These are phyloP conservation scores for Telfairia occidentalis DNA, from an alignment of 331 rosid genomes.

Conservation along the genomic window DNA sequence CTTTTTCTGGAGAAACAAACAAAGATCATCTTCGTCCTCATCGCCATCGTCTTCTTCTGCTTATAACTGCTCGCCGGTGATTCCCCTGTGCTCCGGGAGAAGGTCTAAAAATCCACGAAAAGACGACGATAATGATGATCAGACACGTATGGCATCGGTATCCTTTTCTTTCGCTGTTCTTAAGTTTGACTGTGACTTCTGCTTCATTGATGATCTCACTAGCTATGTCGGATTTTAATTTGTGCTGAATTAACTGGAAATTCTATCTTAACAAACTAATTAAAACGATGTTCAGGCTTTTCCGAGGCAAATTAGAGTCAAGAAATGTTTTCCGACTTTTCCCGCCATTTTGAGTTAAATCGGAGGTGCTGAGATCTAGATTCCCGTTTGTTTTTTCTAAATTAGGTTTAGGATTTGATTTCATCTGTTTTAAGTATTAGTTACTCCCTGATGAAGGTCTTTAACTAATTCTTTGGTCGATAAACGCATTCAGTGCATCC, in stretches of 20 bases:
- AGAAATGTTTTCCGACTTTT: not conserved
- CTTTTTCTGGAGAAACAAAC: slow-evolving; percentile 21
- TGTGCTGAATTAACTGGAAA: not conserved
- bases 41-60: slow-evolving; percentile 22
- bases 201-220: not conserved
- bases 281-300: not conserved
- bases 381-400: not conserved
- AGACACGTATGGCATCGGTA: slow-evolving; percentile 26
- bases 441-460: not conserved
- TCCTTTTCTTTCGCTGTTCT: not conserved
- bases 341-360: not conserved
- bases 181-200: not conserved
- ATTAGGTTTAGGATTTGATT: not conserved
- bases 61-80: slow-evolving; percentile 11
- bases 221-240: not conserved
- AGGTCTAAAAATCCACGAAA: slow-evolving; percentile 29
- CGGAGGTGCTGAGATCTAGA: not conserved
- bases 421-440: not conserved
- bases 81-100: slow-evolving; percentile 37
- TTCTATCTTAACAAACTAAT: not conserved
- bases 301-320: not conserved
- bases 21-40: slow-evolving; percentile 12
- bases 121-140: slow-evolving; percentile 23
- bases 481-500: not conserved
- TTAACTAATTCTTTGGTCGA: not conserved